Base-by-base conservation (phyloP, 805 yeast genomes). In the Metschnikowia kofuensis region DNA sequence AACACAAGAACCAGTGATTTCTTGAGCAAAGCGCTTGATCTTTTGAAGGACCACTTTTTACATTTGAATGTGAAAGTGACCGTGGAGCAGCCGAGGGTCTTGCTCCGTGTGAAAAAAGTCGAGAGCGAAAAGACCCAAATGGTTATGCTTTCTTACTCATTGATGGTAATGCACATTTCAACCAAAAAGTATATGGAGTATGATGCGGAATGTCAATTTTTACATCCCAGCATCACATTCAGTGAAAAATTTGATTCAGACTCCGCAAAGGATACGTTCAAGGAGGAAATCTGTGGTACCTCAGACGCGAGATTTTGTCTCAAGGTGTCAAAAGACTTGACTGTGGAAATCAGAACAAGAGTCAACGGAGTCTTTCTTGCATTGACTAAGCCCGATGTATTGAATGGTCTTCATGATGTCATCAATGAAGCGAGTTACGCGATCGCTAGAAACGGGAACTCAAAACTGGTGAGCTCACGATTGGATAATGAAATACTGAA, bases 151-250 rank as follows among this genome's bases (percentile, higher is more conserved):
- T 61, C 70, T 1, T 71, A 66, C 52, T 66, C 75, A 4, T 60
- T 69, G 48, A 54, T 72, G 46, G 61, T 67, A 47, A 54, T 73
- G 36, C 72, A 66, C 39, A 51, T 71, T 5, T 37, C 57, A 35
- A 72, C 76, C 1, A 63, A 70, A 2, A 50, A 47, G 9, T 51
- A 59, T 13, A 56, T 71, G 44, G 66, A 65, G 32, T 73, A 73
- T 51, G 66, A 64, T 32, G 56, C 67, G 6, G 65, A 60, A 29
- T 70, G 72, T 45, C 68, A 68, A 43, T 48, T 71, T 14, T 52
- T 70, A 15, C 63, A 65, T 39, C 76, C 76, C 2, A 57, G 62
- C 7, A 51, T 66, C 1, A 54, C 56, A 0, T 72, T 66, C 49
- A 59, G 59, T 34, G 70, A 69, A 49, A 69, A 65, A 29, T 29